Evolutionary conservation across 2,329 filamentous ascomycete species (phyloP), one percentile per base, ranked within the genome.

Genomic region (Nemania serpens): DNA sequence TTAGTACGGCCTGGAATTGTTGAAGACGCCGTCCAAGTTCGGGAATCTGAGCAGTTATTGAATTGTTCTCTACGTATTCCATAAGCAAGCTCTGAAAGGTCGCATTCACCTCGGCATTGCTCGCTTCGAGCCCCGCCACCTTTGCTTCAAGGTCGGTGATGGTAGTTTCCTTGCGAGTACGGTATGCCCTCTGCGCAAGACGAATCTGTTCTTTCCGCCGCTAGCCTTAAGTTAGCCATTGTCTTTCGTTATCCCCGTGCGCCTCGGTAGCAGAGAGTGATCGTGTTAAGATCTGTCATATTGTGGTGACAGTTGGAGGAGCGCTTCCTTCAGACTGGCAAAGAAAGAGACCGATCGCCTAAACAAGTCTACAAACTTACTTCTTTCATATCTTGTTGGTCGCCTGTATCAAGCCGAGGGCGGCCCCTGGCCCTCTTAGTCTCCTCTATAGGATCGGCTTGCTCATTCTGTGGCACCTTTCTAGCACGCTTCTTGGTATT

Each of bases 121-220:
- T 85, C 13, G 82, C 81, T 60, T 88, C 84, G n/a, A 96, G 82
- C 22, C 85, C 82, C 55, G 87, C 79, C 25, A 94, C 90, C 62
- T 88, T 83, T 55, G 85, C 82, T 71, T 92, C 88, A 11, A 96
- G 81, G 1, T 85, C 86, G 29, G 86, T 83, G 58, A 96, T 94
- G 5, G 90, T 90, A 20, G 84, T 88, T 71, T 96, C 93, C 75
- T 96, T 96, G 53, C 93, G 88, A 70, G 90, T 86, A 15, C 93
- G 86, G 71, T 96, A 96, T 0, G 91, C 91, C 66, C 92, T 82
- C 74, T 96, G 93, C 1, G 93, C 93, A 56, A 94, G 83, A 22
- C 93, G 88, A 65, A 97, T 95, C 73, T 97, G 93, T 5, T 91
- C 94, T 56, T 93, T 85, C 54, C 93, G 89, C 63, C 91, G 88